phyloP scores from a whole-genome alignment of 2,329 filamentous ascomycete species.

The Cytospora piceicola region DNA sequence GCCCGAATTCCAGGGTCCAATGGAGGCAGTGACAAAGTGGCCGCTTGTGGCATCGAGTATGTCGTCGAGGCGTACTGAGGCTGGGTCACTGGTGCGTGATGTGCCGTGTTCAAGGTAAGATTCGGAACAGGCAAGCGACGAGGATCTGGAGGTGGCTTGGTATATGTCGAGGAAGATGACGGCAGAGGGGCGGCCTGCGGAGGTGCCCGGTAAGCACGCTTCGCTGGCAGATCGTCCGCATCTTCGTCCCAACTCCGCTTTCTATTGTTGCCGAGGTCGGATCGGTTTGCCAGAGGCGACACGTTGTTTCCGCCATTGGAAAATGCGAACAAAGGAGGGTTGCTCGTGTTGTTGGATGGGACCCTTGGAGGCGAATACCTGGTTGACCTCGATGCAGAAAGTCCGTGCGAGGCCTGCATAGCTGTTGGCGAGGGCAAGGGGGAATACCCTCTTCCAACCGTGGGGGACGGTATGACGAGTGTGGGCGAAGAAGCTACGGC shows the following conservation, averaged over 20 bases:
- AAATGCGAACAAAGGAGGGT: conserved; percentile 40
- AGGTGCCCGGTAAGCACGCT: conserved; percentile 48
- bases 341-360: conserved; percentile 31
- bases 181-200: conserved; percentile 31
- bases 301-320: conserved; percentile 15
- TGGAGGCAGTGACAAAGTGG: conserved; percentile 62
- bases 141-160: conserved; percentile 37
- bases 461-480: conserved; percentile 47
- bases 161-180: conserved; percentile 14
- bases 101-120: conserved; percentile 65
- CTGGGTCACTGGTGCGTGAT: conserved; percentile 32
- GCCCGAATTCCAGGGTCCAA: conserved; percentile 65
- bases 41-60: conserved; percentile 39
- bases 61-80: conserved; percentile 42
- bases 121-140: conserved; percentile 70
- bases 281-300: conserved; percentile 55
- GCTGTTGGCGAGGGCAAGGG: conserved; percentile 56
- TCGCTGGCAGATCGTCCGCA: conserved; percentile 57
- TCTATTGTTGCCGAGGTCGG: conserved; percentile 45
- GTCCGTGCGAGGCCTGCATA: conserved; percentile 42
- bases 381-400: conserved; percentile 33
- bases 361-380: conserved; percentile 44
- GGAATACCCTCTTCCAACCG: conserved; percentile 45
- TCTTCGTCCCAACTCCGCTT: conserved; percentile 59
- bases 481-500: conserved; percentile 52